Evolutionary conservation across 139 green algal genomes (phyloP).

Genomic region (Coccomyxa sp.): DNA sequence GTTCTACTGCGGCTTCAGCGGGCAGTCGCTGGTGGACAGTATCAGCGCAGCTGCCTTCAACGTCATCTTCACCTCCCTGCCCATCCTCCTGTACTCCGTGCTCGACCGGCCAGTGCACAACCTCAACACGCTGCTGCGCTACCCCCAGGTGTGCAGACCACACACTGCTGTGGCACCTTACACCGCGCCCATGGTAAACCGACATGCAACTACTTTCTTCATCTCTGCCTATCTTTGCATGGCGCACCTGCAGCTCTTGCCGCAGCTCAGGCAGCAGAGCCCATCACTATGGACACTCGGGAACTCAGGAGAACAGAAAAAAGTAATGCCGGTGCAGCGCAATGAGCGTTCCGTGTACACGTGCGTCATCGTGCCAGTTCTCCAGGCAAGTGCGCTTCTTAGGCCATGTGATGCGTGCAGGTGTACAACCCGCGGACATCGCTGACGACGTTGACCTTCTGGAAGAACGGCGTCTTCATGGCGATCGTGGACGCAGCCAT

Average conservation of each 20-base stretch:
- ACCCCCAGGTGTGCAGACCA: slow-evolving; percentile 36
- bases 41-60: slow-evolving; percentile 55
- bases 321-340: too few species aligned
- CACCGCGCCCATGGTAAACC: background rate
- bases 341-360: too few species aligned
- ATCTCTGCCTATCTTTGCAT: background rate
- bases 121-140: slow-evolving; percentile 32
- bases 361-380: too few species aligned
- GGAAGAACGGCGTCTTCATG: slow-evolving; percentile 35
- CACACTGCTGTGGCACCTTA: background rate
- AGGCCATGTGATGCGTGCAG: too few species aligned
- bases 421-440: slow-evolving; percentile 41
- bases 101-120: slow-evolving; percentile 60
- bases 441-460: slow-evolving; percentile 41
- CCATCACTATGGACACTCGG: too few species aligned
- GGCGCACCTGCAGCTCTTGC: background rate
- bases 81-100: slow-evolving; percentile 78
- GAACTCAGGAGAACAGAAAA: too few species aligned
- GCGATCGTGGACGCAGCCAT: slow-evolving; percentile 34
- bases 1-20: slow-evolving; percentile 51
- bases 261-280: too few species aligned
- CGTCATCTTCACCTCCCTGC: slow-evolving; percentile 74
- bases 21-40: slow-evolving; percentile 48
- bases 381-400: too few species aligned
- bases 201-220: background rate